These are phyloP conservation scores for Rhododendron kiyosumense DNA, from an alignment of 148 eudicot species.

Conservation along the genomic window DNA sequence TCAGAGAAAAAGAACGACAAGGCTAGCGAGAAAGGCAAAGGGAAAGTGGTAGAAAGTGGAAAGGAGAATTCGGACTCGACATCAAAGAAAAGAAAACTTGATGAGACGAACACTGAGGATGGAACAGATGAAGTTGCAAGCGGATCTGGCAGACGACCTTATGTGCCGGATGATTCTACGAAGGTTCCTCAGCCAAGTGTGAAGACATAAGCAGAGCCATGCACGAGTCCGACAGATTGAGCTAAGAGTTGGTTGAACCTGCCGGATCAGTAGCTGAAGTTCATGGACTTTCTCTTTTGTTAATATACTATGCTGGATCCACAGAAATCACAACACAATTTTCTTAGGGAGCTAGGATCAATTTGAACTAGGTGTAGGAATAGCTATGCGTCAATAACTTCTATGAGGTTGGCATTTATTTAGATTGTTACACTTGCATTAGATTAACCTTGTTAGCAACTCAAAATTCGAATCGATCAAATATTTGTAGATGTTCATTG, in stretches of 20 bases:
- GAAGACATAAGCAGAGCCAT: background rate
- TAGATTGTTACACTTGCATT: background rate
- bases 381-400: background rate
- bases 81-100: constrained; percentile 57
- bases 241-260: background rate
- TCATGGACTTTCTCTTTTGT: background rate
- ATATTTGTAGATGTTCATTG: background rate
- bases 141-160: constrained; percentile 12
- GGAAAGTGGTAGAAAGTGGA: constrained; percentile 17
- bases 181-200: constrained; percentile 10
- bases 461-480: background rate
- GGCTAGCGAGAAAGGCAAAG: constrained; percentile 17
- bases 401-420: background rate
- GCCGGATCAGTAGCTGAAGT: background rate
- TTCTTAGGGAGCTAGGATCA: constrained; percentile 1
- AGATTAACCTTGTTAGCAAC: background rate
- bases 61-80: constrained; percentile 41
- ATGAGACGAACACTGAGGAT: constrained; percentile 41
- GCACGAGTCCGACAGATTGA: background rate
- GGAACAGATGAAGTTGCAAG: constrained; percentile 34
- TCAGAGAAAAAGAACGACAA: constrained; percentile 34
- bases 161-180: constrained; percentile 1
- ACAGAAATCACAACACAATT: background rate
- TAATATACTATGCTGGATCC: background rate
- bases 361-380: background rate